Evolutionary conservation across 2,329 filamentous ascomycete species (phyloP).

Genomic region (Aspergillus versicolor): DNA sequence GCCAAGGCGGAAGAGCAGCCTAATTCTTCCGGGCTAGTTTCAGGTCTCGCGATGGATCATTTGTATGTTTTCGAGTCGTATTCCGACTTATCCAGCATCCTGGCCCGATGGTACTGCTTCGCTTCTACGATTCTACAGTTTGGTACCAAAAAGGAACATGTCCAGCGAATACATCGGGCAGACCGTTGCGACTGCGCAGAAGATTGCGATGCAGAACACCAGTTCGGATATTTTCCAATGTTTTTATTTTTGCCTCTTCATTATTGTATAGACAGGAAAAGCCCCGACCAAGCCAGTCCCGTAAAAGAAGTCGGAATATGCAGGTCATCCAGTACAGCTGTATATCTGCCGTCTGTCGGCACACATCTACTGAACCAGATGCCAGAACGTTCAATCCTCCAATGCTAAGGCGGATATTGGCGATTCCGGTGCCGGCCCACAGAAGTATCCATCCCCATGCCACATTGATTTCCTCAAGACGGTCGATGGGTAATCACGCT

Average conservation of each 20-base stretch:
- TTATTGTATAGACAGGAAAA: constrained; percentile 33
- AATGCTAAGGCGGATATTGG: constrained; percentile 4
- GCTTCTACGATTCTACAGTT: background rate
- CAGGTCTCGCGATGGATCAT: background rate
- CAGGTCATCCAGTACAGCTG: constrained; percentile 31
- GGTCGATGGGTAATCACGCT: constrained; percentile 30
- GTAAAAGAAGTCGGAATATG: constrained; percentile 27
- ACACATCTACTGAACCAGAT: constrained; percentile 25
- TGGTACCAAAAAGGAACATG: background rate
- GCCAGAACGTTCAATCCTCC: constrained; percentile 24
- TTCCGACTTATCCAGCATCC: background rate
- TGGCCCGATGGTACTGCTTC: background rate
- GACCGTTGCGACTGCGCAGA: background rate
- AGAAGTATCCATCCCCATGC: constrained; percentile 29
- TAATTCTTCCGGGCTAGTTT: background rate
- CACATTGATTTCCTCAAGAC: constrained; percentile 25
- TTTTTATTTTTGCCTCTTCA: constrained; percentile 32
- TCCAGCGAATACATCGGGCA: background rate
- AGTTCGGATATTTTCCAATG: constrained; percentile 33
- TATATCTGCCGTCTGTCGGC: constrained; percentile 13
- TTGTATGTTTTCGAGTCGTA: too few relatives aligned
- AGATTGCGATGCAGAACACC: background rate
- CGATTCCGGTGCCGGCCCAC: constrained; percentile 32
- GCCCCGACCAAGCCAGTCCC: constrained; percentile 30
- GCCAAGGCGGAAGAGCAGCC: background rate